phyloP scores from a whole-genome alignment of 73 alveolate species.

The Paramecium biaurelia region DNA sequence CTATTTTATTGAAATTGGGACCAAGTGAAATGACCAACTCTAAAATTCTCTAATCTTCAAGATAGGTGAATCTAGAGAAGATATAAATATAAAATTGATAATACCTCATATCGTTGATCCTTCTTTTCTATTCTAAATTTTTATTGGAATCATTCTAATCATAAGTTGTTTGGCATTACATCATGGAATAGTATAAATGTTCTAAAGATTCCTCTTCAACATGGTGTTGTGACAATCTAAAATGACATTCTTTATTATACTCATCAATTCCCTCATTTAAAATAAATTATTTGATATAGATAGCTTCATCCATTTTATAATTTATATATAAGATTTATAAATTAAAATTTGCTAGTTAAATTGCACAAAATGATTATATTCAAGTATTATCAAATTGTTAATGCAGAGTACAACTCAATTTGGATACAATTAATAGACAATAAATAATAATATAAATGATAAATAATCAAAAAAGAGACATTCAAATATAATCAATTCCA shows the following conservation, averaged over 20 bases:
- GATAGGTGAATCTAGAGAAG: neutral
- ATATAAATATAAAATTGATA: neutral
- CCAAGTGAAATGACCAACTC: neutral
- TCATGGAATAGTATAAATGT: neutral
- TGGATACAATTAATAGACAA: neutral
- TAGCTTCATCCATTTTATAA: neutral
- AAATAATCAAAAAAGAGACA: neutral
- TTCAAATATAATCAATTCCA: neutral
- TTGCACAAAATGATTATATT: too few relatives aligned
- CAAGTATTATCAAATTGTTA: neutral
- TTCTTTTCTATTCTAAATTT: neutral
- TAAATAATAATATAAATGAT: neutral
- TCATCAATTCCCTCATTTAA: neutral
- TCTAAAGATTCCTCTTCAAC: neutral
- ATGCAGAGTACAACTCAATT: neutral
- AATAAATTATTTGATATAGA: neutral
- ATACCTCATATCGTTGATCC: neutral
- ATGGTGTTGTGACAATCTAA: neutral
- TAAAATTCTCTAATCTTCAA: slow-evolving; percentile 11
- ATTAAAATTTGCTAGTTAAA: neutral
- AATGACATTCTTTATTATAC: neutral
- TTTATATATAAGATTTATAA: neutral
- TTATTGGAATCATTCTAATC: neutral
- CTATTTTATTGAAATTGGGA: slow-evolving; percentile 45
- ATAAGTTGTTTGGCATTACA: neutral